phyloP scores from a whole-genome alignment of 2,329 filamentous ascomycete species.

The Phialophora verrucosa region DNA sequence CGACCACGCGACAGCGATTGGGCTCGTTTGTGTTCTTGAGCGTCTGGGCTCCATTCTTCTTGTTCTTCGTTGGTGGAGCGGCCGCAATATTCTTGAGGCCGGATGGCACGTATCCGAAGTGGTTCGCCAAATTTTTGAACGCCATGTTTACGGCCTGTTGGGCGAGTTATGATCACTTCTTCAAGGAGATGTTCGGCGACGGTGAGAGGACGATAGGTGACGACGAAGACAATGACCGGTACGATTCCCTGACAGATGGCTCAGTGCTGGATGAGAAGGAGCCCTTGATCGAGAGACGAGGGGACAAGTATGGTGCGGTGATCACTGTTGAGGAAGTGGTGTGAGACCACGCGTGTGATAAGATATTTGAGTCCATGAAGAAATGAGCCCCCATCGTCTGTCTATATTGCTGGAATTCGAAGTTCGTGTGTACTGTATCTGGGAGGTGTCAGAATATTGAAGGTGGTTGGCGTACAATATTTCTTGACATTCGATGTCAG shows the following conservation, averaged over 20 bases:
- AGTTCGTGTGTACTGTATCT: background rate
- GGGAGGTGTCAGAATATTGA: background rate
- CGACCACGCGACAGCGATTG: constrained; percentile 67
- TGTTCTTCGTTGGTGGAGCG: constrained; percentile 57
- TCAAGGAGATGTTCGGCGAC: constrained; percentile 77
- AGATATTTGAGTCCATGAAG: background rate
- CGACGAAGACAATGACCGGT: constrained; percentile 15
- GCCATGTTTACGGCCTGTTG: constrained; percentile 65
- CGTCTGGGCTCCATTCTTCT: constrained; percentile 64
- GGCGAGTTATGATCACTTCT: constrained; percentile 67
- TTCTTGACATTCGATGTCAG: background rate
- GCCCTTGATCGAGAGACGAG: constrained; percentile 27
- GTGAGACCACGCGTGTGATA: constrained; percentile 12
- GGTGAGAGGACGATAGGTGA: constrained; percentile 70
- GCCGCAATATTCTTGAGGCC: constrained; percentile 63
- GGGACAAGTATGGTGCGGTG: constrained; percentile 27
- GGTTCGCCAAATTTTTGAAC: constrained; percentile 63
- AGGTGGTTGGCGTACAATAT: background rate
- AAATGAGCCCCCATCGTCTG: background rate
- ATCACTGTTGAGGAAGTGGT: constrained; percentile 23
- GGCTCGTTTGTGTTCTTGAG: constrained; percentile 68
- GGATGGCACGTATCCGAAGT: constrained; percentile 70
- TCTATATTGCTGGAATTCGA: background rate
- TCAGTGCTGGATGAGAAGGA: constrained; percentile 30
- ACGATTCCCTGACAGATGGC: background rate